A percentile compares a stretch with the other conserved stretches of the same genome.
phyloP scores from a whole-genome alignment of 306 rosid species.

The Elaeagnus macrophylla region DNA sequence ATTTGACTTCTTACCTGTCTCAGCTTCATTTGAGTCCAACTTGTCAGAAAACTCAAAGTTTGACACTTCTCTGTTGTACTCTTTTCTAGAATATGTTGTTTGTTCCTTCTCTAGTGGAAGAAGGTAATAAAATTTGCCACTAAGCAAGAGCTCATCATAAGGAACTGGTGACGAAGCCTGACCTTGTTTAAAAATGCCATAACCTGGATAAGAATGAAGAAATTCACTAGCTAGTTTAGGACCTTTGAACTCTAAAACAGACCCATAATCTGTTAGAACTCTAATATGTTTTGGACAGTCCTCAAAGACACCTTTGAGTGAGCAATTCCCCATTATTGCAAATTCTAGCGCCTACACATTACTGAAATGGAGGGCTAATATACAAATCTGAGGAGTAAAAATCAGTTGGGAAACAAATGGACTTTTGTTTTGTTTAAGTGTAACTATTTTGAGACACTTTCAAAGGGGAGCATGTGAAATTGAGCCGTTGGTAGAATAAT shows the following conservation, averaged over 20 bases:
- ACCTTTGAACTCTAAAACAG: slow-evolving; percentile 40
- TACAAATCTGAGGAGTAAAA: not conserved
- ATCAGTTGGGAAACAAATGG: too few species aligned
- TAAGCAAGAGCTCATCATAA: slow-evolving; percentile 27
- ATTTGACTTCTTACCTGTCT: slow-evolving; percentile 10
- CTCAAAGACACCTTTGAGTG: slow-evolving; percentile 38
- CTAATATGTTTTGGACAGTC: slow-evolving; percentile 45
- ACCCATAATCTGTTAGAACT: slow-evolving; percentile 46
- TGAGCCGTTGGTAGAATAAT: slow-evolving; percentile 53
- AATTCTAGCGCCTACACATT: not conserved
- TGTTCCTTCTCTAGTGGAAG: slow-evolving; percentile 36
- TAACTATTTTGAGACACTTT: too few species aligned
- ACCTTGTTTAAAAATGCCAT: slow-evolving; percentile 47
- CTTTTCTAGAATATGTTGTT: not conserved
- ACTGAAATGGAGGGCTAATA: not conserved
- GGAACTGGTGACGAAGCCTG: slow-evolving; percentile 34
- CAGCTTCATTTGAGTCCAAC: slow-evolving; percentile 15
- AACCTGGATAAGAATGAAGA: slow-evolving; percentile 34
- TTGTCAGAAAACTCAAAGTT: slow-evolving; percentile 1
- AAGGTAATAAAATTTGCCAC: slow-evolving; percentile 52
- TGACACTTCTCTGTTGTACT: slow-evolving; percentile 9
- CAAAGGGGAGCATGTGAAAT: slow-evolving; percentile 51
- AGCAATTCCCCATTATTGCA: slow-evolving; percentile 62
- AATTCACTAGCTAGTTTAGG: slow-evolving; percentile 53
- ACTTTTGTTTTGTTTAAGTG: too few species aligned